Evolutionary conservation across 371 early-diverging fungal genomes (phyloP), one percentile per base, ranked within the genome.

Genomic region (Mortierella sp.): DNA sequence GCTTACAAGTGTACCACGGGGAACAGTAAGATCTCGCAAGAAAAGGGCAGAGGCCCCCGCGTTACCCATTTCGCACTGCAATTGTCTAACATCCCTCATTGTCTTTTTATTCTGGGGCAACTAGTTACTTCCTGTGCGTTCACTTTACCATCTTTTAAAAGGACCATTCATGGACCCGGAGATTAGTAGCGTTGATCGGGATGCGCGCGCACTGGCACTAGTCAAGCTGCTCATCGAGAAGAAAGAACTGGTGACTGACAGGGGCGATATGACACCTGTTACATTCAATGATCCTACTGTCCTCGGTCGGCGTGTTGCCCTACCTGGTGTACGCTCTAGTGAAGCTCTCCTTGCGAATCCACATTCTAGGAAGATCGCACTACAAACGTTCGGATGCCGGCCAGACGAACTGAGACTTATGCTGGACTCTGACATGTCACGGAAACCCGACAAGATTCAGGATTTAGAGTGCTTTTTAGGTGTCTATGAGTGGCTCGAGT

Each of bases 381-480:
- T 63, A 7, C 61, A 65, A 34, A 21, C 47, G 2, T 76, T 76
- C 43, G 56, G 56, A 1, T 76, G 78, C 21, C 61, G 78, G 5
- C 18, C 34, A 14, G 78, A 76, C 24, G 78, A 76, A 19, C 23
- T 76, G 42, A 34, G 78, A 31, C 42, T 76, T 12, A 58, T 76
- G 78, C 70, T 70, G 19, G 78, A 76, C 28, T 69, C 71, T 7
- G 67, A 69, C 53, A 10, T 56, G 48, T 8, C 67, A 7, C 45
- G 78, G 43, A 76, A 76, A 34, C 78, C 71, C 7, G 78, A 76
- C 28, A 69, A 66, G 48, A 70, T 76, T 26, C 78, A 76, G 55
- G 78, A 76, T 54, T 28, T 76, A 24, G 78, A 76, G 50, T 66
- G 78, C 21, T 76, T 76, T 42, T 52, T 76, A 6, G 71, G 71